Conservation (phyloP, 371 early-diverging fungal genomes). For the Thermomucor indicae-seudaticae region DNA sequence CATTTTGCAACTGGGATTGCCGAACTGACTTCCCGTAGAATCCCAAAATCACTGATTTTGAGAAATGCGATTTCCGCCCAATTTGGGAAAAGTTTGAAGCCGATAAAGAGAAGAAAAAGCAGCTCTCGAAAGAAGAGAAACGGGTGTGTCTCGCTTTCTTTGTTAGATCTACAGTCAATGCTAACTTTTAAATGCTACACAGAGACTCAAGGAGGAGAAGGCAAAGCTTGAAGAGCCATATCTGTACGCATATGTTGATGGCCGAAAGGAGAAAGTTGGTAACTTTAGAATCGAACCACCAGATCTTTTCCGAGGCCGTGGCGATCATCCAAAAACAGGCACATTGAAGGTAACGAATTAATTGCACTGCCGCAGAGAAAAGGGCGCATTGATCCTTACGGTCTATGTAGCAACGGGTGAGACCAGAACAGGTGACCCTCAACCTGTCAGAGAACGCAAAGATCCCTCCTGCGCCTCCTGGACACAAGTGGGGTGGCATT, state of each 20-base stretch:
- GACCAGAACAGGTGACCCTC: constrained; percentile 90
- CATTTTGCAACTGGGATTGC: neutral
- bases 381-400: neutral
- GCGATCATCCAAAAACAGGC: constrained; percentile 95
- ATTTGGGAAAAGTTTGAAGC: constrained; percentile 78
- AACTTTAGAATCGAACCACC: constrained; percentile 98
- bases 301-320: constrained; percentile 94
- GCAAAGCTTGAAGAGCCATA: constrained; percentile 68
- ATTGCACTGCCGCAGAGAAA: neutral
- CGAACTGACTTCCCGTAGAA: constrained; percentile 26
- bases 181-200: neutral
- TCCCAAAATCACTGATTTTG: constrained; percentile 73
- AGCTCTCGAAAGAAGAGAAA: constrained; percentile 90
- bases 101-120: constrained; percentile 78
- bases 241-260: constrained; percentile 77
- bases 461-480: constrained; percentile 83
- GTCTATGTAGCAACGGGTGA: constrained; percentile 63
- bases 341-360: constrained; percentile 65
- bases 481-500: constrained; percentile 87
- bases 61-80: constrained; percentile 87
- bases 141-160: no score
- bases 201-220: constrained; percentile 72
- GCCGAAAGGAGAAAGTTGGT: constrained; percentile 95
- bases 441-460: constrained; percentile 80
- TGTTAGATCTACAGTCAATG: neutral